These are phyloP conservation scores for Aspergillus intermedius DNA, from an alignment of 2,329 filamentous ascomycete species.

Conservation along the genomic window DNA sequence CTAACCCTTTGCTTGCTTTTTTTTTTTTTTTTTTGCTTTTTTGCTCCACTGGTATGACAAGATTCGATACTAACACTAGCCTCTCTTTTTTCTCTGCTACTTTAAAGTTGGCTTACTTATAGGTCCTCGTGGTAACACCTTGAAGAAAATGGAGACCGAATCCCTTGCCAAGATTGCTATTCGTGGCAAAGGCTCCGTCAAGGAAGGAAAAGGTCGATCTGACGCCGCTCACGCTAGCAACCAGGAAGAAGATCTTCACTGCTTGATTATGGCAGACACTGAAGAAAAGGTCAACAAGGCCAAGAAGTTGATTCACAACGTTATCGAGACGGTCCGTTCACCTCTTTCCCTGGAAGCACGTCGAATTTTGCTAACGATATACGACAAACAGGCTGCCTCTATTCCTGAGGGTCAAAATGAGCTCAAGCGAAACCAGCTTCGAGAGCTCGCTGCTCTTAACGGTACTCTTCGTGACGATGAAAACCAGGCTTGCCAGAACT, in stretches of 20 bases:
- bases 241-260: conserved; percentile 98
- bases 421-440: conserved; percentile 95
- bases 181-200: conserved; percentile 98
- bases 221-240: conserved; percentile 99
- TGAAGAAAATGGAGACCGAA: conserved; percentile 99
- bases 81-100: conserved; percentile 64
- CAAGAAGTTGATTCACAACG: conserved; percentile 95
- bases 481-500: conserved; percentile 99
- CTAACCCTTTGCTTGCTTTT: conserved; percentile 30
- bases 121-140: conserved; percentile 97
- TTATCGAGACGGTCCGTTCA: conserved; percentile 89
- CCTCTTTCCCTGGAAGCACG: background rate
- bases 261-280: conserved; percentile 98
- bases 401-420: conserved; percentile 99
- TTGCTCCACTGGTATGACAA: conserved; percentile 29
- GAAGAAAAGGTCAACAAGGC: conserved; percentile 99
- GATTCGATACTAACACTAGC: conserved; percentile 80
- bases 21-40: conserved; percentile 11
- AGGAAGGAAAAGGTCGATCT: conserved; percentile 98
- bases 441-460: conserved; percentile 95
- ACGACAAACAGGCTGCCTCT: conserved; percentile 68
- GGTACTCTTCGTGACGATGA: conserved; percentile 98
- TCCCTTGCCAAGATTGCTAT: conserved; percentile 98
- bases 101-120: conserved; percentile 99
- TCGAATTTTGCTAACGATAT: conserved; percentile 20